These are phyloP conservation scores for Russula sp. DNA, from an alignment of 768 basidiomycete genomes.

Conservation along the genomic window DNA sequence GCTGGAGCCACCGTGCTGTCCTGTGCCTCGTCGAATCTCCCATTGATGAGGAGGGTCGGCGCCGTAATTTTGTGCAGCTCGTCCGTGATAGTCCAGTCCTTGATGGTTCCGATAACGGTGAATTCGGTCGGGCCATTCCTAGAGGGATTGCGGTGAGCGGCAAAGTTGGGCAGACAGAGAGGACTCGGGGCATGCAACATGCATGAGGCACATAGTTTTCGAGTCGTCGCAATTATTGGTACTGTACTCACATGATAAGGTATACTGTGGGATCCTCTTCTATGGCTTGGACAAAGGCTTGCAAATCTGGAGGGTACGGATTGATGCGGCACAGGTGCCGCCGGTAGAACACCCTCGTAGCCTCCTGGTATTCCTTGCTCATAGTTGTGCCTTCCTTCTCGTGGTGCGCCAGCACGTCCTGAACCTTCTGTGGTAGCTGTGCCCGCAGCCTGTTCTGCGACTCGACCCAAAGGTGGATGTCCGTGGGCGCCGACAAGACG, in stretches of 20 bases:
- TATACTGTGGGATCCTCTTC: background rate
- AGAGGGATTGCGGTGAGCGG: background rate
- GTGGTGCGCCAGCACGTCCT: background rate
- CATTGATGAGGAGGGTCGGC: constrained; percentile 25
- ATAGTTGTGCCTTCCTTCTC: background rate
- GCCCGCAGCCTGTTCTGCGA: background rate
- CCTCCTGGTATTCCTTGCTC: background rate
- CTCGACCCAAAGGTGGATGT: background rate
- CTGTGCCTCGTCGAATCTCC: constrained; percentile 32
- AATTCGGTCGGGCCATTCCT: background rate
- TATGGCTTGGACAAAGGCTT: background rate
- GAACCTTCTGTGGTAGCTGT: background rate
- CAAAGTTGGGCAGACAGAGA: background rate
- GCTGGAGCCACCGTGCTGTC: constrained; percentile 29
- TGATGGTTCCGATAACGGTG: background rate
- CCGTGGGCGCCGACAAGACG: constrained; percentile 35
- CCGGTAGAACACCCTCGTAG: background rate
- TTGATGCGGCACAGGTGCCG: background rate
- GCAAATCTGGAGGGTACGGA: background rate
- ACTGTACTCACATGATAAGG: background rate
- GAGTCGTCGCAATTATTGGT: background rate
- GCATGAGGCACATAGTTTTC: background rate
- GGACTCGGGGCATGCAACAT: background rate
- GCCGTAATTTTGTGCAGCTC: background rate
- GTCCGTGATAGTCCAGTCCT: background rate